A percentile compares a stretch with the other conserved stretches of the same genome.
phyloP scores from a whole-genome alignment of 2,329 filamentous ascomycete genomes.

The Monilinia fructigena region DNA sequence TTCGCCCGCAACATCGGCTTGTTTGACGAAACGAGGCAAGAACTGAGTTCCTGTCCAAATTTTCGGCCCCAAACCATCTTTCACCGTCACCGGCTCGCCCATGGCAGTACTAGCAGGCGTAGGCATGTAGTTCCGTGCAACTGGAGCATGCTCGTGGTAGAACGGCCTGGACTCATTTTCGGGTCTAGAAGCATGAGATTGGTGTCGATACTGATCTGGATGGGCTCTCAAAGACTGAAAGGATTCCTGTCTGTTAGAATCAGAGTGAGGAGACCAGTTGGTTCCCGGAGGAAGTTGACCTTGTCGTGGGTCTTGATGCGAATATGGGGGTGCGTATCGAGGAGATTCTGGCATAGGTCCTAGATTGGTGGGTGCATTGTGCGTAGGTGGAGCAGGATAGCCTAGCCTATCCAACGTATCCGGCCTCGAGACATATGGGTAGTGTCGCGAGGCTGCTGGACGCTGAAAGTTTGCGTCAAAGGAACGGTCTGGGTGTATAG shows the following conservation, averaged over 20 bases:
- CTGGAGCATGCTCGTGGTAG: slow-evolving; percentile 32
- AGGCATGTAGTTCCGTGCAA: slow-evolving; percentile 32
- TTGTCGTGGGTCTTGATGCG: slow-evolving; percentile 26
- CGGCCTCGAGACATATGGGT: slow-evolving; percentile 32
- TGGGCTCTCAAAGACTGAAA: slow-evolving; percentile 37
- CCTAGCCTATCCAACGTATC: slow-evolving; percentile 34
- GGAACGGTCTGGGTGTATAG: slow-evolving; percentile 32
- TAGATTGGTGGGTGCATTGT: slow-evolving; percentile 16
- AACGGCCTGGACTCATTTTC: slow-evolving; percentile 31
- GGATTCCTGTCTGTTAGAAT: slow-evolving; percentile 32
- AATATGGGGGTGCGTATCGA: slow-evolving; percentile 34
- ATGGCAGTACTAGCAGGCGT: slow-evolving; percentile 33
- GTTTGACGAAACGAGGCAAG: slow-evolving; percentile 62
- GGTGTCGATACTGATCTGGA: slow-evolving; percentile 28
- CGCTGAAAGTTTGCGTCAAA: slow-evolving; percentile 37
- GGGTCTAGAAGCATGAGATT: slow-evolving; percentile 27
- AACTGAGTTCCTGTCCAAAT: slow-evolving; percentile 70
- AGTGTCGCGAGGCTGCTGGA: slow-evolving; percentile 28
- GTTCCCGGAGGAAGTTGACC: slow-evolving; percentile 29
- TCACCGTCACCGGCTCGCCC: slow-evolving; percentile 42
- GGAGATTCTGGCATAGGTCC: slow-evolving; percentile 36
- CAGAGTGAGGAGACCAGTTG: slow-evolving; percentile 37
- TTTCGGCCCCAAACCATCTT: slow-evolving; percentile 63
- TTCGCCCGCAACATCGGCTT: slow-evolving; percentile 70
- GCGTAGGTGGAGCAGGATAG: slow-evolving; percentile 33